Base-by-base conservation (phyloP, 768 basidiomycete genomes). In the Mycena metata region DNA sequence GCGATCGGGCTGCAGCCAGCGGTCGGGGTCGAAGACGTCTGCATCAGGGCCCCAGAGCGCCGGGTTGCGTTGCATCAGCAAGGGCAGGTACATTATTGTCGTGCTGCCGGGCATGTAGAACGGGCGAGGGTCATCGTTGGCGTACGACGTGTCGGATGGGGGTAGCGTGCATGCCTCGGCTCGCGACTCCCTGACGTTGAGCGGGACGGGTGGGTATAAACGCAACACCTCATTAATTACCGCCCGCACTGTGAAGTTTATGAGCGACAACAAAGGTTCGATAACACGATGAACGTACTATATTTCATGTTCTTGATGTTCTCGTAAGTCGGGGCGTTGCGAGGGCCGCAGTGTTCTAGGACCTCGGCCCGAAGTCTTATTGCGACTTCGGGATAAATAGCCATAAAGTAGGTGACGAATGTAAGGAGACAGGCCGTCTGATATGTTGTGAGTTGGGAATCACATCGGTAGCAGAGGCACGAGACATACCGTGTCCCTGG, bases 161-260 rank as follows among this genome's bases (percentile, higher is more conserved):
- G 89, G 90, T 11, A 91, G 79, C 0, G 85, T 79, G 71, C 86
- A 86, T 16, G 86, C 76, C 4, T 78, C 73, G 0, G 80, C 72
- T 49, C 90, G 85, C 45, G 82, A 84, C 78, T 91, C 89, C 36
- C 91, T 85, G 45, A 88, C 80, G 73, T 93, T 94, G 46, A 92
- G 78, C 9, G 93, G 92, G 0, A 95, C 91, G 9, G 93, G 91
- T 5, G 93, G 93, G 79, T 90, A 95, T 1, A 95, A 79, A 19
- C 93, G 85, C 24, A 95, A 82, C 0, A 90, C 90, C 74, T 95
- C 94, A 68, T 94, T 91, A 46, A 95, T 86, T 42, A 94, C 91
- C 13, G 92, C 92, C 66, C 89, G 87, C 82, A 92, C 91, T 88
- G 75, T 63, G n/a, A 24, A 42, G 11, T 43, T n/a, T 10, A 21